Evolutionary conservation across 345 rosid species (phyloP).

Genomic region (Lumnitzera racemosa): DNA sequence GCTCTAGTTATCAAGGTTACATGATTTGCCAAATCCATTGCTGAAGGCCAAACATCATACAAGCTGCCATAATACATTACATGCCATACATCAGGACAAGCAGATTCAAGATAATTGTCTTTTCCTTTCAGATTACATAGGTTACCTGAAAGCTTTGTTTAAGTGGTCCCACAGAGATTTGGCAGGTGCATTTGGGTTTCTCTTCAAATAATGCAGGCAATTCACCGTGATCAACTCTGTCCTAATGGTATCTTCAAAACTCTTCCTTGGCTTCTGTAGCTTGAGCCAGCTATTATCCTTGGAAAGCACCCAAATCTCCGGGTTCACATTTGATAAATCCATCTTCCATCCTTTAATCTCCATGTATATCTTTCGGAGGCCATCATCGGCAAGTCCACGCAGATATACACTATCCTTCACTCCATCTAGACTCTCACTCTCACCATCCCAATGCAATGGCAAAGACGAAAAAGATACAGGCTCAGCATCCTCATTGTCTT

Average conservation of each 20-base stretch:
- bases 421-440: conserved; percentile 18
- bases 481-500: conserved; percentile 35
- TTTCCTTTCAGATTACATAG: too few relatives aligned
- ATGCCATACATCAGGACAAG: not conserved
- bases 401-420: conserved; percentile 28
- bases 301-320: conserved; percentile 56
- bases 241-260: conserved; percentile 46
- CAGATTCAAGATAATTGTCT: not conserved
- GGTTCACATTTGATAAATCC: conserved; percentile 38
- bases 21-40: conserved; percentile 74
- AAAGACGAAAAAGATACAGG: conserved; percentile 52
- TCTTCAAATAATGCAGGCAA: conserved; percentile 45
- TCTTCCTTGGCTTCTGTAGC: conserved; percentile 74
- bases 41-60: conserved; percentile 60
- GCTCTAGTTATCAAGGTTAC: conserved; percentile 52
- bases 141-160: conserved; percentile 48
- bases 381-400: conserved; percentile 52
- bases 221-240: conserved; percentile 44
- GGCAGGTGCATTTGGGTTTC: conserved; percentile 48
- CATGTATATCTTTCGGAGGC: conserved; percentile 48
- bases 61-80: conserved; percentile 31
- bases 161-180: conserved; percentile 60
- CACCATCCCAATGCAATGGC: conserved; percentile 52
- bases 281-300: conserved; percentile 58
- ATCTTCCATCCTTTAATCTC: conserved; percentile 71